Conservation (phyloP, 805 yeast genomes). For the Millerago galiae region DNA sequence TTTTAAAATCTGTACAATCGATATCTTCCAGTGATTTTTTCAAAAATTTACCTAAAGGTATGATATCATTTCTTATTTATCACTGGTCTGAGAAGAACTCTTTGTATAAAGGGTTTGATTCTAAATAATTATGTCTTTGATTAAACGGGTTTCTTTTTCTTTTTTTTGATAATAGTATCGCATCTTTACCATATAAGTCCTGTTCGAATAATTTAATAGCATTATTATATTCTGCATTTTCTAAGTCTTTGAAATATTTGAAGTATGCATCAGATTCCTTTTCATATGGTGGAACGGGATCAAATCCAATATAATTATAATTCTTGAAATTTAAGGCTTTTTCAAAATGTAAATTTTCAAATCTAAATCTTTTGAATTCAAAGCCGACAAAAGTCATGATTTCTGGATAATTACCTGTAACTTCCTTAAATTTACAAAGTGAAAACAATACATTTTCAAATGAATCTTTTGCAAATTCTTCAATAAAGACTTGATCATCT, state of each 20-base stretch:
- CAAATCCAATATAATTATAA: slow-evolving; percentile 47
- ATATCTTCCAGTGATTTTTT: too few species aligned
- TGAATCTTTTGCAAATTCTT: slow-evolving; percentile 74
- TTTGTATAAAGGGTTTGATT: slow-evolving; percentile 10
- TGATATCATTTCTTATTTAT: too few species aligned
- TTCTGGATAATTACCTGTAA: slow-evolving; percentile 41
- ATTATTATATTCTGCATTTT: slow-evolving; percentile 39
- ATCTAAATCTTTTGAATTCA: slow-evolving; percentile 63
- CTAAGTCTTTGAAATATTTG: slow-evolving; percentile 42
- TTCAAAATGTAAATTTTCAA: slow-evolving; percentile 43
- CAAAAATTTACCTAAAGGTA: too few species aligned
- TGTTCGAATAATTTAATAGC: slow-evolving; percentile 47
- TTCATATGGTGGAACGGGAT: slow-evolving; percentile 43
- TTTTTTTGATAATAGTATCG: slow-evolving; percentile 42
- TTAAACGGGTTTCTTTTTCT: slow-evolving; percentile 50
- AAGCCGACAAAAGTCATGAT: slow-evolving; percentile 60
- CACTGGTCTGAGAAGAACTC: slow-evolving; percentile 6
- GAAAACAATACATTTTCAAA: slow-evolving; percentile 70
- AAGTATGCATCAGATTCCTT: slow-evolving; percentile 18
- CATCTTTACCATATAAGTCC: slow-evolving; percentile 54
- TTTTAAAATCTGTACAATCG: too few species aligned
- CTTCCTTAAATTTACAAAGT: slow-evolving; percentile 44
- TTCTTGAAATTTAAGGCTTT: slow-evolving; percentile 38
- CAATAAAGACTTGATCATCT: slow-evolving; percentile 34
- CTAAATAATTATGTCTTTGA: slow-evolving; percentile 32